These are phyloP conservation scores for Suillus clintonianus DNA, from an alignment of 768 basidiomycete genomes.

Conservation along the genomic window DNA sequence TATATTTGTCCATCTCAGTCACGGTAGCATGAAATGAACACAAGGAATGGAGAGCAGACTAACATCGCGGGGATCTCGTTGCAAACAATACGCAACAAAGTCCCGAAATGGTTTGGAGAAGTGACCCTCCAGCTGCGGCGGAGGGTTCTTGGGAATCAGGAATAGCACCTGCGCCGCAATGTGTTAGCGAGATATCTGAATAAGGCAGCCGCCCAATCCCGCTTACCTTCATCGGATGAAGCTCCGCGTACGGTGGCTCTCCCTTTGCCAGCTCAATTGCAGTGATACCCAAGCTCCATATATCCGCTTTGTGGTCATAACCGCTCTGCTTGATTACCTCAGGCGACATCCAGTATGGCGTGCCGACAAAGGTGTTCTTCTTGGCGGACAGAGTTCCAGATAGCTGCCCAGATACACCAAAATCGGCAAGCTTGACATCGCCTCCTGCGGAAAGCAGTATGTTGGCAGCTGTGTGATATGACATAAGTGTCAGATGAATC, in stretches of 20 bases:
- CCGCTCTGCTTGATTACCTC: slow-evolving; percentile 99
- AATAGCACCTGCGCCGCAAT: slow-evolving; percentile 76
- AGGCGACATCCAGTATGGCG: slow-evolving; percentile 99
- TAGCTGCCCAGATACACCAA: slow-evolving; percentile 97
- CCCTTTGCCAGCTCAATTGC: slow-evolving; percentile 97
- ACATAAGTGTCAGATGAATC: background rate
- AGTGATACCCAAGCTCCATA: slow-evolving; percentile 97
- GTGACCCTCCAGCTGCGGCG: slow-evolving; percentile 84
- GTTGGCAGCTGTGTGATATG: slow-evolving; percentile 71
- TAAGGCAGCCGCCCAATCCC: background rate
- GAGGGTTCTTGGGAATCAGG: slow-evolving; percentile 96
- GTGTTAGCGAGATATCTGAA: background rate
- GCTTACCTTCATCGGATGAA: slow-evolving; percentile 97
- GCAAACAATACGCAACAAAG: slow-evolving; percentile 90
- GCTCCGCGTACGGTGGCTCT: slow-evolving; percentile 96
- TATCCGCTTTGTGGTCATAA: slow-evolving; percentile 98
- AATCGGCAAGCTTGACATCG: slow-evolving; percentile 97
- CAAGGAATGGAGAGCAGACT: slow-evolving; percentile 25
- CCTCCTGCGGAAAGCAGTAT: slow-evolving; percentile 90
- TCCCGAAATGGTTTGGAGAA: slow-evolving; percentile 95
- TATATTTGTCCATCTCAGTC: slow-evolving; percentile 17
- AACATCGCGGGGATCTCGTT: slow-evolving; percentile 91
- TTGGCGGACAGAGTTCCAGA: slow-evolving; percentile 90
- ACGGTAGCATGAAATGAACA: background rate
- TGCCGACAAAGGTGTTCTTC: slow-evolving; percentile 98